These are phyloP conservation scores for Escallonia rubra DNA, from an alignment of 129 eudicot species.

Conservation along the genomic window DNA sequence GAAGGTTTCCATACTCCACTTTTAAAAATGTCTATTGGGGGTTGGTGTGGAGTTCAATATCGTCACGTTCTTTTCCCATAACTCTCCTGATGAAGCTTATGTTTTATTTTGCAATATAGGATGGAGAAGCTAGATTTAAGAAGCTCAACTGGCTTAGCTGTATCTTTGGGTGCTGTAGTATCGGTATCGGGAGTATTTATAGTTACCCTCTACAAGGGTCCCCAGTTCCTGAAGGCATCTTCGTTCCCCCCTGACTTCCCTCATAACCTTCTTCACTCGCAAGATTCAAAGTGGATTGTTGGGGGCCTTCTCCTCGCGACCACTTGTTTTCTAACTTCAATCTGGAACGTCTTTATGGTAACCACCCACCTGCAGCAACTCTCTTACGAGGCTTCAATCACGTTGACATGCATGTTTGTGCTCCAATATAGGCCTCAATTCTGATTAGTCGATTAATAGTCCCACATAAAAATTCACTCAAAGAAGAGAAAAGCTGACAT, in stretches of 20 bases:
- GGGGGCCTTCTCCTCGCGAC: background rate
- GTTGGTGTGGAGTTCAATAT: no score
- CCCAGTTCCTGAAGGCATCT: background rate
- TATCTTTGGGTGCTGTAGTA: slow-evolving; percentile 14
- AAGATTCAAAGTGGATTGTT: background rate
- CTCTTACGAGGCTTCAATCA: no score
- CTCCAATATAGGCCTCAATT: no score
- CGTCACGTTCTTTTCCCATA: no score
- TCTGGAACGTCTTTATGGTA: background rate
- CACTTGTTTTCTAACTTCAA: background rate
- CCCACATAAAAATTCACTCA: no score
- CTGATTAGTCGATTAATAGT: no score
- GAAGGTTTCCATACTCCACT: no score
- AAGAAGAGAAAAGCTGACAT: no score
- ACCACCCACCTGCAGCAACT: no score
- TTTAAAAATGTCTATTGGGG: no score
- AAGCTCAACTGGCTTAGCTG: slow-evolving; percentile 17
- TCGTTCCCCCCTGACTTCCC: background rate
- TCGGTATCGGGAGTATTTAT: slow-evolving; percentile 18
- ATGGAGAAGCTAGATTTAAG: slow-evolving; percentile 14
- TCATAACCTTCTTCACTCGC: background rate
- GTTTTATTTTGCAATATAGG: background rate
- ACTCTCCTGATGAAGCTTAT: no score
- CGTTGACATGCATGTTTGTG: no score
- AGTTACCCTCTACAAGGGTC: slow-evolving; percentile 14